Base-by-base conservation (phyloP, 2,329 filamentous ascomycete species). In the Cladosporium sp. region DNA sequence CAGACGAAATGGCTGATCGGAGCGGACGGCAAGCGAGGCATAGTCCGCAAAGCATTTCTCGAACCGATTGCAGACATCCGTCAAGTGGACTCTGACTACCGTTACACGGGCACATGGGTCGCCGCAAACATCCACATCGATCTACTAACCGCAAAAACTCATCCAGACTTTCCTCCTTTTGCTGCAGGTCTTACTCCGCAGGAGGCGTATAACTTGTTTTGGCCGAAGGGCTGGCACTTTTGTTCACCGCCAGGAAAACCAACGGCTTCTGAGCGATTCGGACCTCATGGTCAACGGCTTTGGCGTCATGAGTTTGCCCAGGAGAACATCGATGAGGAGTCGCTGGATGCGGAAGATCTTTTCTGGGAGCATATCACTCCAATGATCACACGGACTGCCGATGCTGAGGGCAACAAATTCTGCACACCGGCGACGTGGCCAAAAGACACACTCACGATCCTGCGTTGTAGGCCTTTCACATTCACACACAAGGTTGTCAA, bases 81-180 rank as follows among this genome's bases (percentile, higher is more conserved):
- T 67, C 78, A 81, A 52, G 68, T 72, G 18, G 64, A 62, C 24
- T 51, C 65, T 24, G 47, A 67, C 59, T 77, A 74, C 61, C 68
- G 69, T 2, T 82, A 81, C 66, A 73, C 78, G 12, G 79, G 74
- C 15, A 79, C 77, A 0, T 85, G 83, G 83, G 78, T 85, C 3
- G 83, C 83, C 1, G 71, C 80, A 4, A 85, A 85, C 65, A 77
- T 80, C 68, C 72, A 80, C 28, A 75, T 85, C 28, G 73, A 72
- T 1, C 68, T 80, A 0, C 83, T 83, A 0, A 84, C 80, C 0
- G 77, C 75, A 6, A 68, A 81, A 32, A 79, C 80, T 0, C 83
- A 85, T 69, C 83, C 83, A 0, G 69, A 78, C 0, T 84, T 85
- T 60, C 80, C 82, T 0, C 72, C 84, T 2, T 85, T 83, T 83